A percentile compares a stretch with the other conserved stretches of the same genome.
These are phyloP conservation scores for Odontarrhena argentea DNA, from an alignment of 345 rosid species.

Conservation along the genomic window DNA sequence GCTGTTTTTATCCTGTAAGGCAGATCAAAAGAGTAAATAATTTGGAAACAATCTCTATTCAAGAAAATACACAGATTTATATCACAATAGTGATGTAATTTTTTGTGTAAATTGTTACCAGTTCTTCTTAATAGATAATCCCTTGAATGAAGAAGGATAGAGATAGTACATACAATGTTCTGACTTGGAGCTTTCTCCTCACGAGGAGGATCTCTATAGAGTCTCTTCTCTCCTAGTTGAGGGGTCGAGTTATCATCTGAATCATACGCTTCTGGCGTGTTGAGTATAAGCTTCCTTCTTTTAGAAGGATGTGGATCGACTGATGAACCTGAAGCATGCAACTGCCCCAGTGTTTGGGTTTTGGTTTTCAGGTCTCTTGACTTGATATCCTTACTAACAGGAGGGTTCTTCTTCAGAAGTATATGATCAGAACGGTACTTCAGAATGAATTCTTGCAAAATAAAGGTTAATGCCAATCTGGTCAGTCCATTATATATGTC, in stretches of 20 bases:
- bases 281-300: slow-evolving; percentile 45
- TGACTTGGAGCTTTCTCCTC: slow-evolving; percentile 36
- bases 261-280: slow-evolving; percentile 27
- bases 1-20: slow-evolving; percentile 45
- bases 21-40: slow-evolving; percentile 22
- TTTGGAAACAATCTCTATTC: slow-evolving; percentile 10
- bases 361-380: slow-evolving; percentile 30
- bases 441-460: slow-evolving; percentile 22
- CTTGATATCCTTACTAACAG: slow-evolving; percentile 15
- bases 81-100: neutral
- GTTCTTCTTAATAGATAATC: slow-evolving; percentile 20
- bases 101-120: neutral
- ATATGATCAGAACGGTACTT: slow-evolving; percentile 22
- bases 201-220: slow-evolving; percentile 26
- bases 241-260: neutral
- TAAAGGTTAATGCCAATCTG: slow-evolving; percentile 23
- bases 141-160: slow-evolving; percentile 22
- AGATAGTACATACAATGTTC: slow-evolving; percentile 37
- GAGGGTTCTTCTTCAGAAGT: slow-evolving; percentile 33
- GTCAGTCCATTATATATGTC: slow-evolving; percentile 15
- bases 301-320: slow-evolving; percentile 35
- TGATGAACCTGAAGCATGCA: slow-evolving; percentile 28
- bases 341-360: slow-evolving; percentile 24
- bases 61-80: neutral
- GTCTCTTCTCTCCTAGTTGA: slow-evolving; percentile 31